Percentiles rank a stretch among this genome's conserved stretches.
Evolutionary conservation across 371 early-diverging fungal genomes (phyloP).

Genomic region (Mucor mucedo): DNA sequence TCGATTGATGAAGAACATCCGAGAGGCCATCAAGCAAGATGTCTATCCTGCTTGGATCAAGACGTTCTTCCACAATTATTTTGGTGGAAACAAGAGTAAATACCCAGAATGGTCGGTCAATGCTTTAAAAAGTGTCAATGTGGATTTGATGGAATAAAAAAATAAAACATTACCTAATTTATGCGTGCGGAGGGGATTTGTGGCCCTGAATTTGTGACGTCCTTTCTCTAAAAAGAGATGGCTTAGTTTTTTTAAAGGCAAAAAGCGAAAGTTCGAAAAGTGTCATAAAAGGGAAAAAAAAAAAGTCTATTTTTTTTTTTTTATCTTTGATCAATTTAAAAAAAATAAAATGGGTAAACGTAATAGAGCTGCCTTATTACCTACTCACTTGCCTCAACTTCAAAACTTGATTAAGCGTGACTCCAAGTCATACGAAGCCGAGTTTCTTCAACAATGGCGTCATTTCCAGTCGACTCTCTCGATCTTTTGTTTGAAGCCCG

Average conservation of each 20-base stretch:
- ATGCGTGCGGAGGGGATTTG: too few species aligned
- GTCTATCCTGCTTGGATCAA: constrained; percentile 83
- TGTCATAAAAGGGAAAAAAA: background rate
- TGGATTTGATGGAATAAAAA: constrained; percentile 55
- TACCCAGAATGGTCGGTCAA: constrained; percentile 90
- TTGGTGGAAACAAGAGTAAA: constrained; percentile 57
- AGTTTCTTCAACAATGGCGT: constrained; percentile 91
- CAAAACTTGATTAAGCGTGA: constrained; percentile 97
- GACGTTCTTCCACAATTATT: constrained; percentile 74
- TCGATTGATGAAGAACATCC: constrained; percentile 84
- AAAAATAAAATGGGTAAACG: constrained; percentile 61
- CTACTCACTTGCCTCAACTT: constrained; percentile 92
- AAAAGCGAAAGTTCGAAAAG: background rate
- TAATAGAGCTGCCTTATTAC: constrained; percentile 73
- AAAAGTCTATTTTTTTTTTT: constrained; percentile 11
- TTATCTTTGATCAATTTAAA: constrained; percentile 1
- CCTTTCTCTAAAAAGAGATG: background rate
- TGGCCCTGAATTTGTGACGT: background rate
- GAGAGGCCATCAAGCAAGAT: constrained; percentile 77
- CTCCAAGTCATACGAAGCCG: constrained; percentile 88
- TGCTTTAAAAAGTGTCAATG: constrained; percentile 79
- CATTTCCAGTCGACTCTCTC: constrained; percentile 88
- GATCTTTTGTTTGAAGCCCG: constrained; percentile 89
- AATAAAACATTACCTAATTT: background rate
- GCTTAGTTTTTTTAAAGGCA: background rate